These are phyloP conservation scores for Talaromyces sp. DNA, from an alignment of 2,329 filamentous ascomycete species.

Conservation along the genomic window DNA sequence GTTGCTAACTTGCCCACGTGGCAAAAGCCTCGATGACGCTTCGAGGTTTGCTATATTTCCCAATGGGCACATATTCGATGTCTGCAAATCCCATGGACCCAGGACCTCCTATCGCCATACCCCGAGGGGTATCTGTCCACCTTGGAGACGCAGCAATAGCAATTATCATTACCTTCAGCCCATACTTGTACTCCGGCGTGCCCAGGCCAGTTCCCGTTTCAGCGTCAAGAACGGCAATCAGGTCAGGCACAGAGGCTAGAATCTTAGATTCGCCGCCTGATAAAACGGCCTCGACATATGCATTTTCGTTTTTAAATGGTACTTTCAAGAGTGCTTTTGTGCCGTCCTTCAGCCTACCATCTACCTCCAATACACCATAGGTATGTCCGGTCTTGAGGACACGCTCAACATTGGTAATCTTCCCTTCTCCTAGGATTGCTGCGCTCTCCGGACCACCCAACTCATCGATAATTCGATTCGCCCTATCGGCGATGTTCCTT, in stretches of 20 bases:
- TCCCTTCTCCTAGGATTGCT: conserved; percentile 56
- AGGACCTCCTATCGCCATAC: conserved; percentile 44
- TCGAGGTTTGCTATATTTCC: conserved; percentile 20
- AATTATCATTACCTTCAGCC: conserved; percentile 48
- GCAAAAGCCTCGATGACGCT: conserved; percentile 23
- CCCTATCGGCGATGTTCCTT: conserved; percentile 50
- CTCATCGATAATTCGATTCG: conserved; percentile 48
- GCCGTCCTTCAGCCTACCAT: not conserved
- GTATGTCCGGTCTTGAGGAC: conserved; percentile 3
- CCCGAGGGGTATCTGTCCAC: conserved; percentile 42
- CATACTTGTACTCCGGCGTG: conserved; percentile 53
- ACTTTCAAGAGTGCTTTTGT: conserved; percentile 47
- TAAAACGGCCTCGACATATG: not conserved
- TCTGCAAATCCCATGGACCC: conserved; percentile 44
- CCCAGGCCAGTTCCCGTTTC: conserved; percentile 55
- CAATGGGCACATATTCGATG: conserved; percentile 20
- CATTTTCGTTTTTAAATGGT: conserved; percentile 67
- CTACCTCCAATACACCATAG: conserved; percentile 1
- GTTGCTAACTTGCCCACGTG: conserved; percentile 24
- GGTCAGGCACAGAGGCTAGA: conserved; percentile 22
- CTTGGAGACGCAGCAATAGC: conserved; percentile 52
- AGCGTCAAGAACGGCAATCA: conserved; percentile 46
- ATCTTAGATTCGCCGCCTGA: not conserved
- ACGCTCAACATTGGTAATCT: conserved; percentile 51
- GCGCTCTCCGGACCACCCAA: conserved; percentile 51